These are phyloP conservation scores for Pharnaceum exiguum DNA, from an alignment of 148 eudicot genomes.

Conservation along the genomic window DNA sequence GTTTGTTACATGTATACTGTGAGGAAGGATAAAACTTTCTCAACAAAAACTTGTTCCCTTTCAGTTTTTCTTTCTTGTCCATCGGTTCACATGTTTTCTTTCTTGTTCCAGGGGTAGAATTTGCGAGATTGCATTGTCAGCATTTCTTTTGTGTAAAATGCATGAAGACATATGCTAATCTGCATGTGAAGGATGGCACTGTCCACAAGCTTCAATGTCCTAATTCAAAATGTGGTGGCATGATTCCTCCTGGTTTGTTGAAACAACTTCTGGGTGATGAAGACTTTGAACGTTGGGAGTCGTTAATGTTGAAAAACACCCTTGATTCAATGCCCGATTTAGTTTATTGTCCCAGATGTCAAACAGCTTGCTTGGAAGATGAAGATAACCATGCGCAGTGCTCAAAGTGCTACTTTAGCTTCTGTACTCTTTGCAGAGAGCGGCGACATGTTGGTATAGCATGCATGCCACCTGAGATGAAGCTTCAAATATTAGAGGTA, in stretches of 20 bases:
- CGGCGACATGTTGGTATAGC: constrained; percentile 69
- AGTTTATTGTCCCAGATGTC: constrained; percentile 94
- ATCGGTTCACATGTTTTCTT: constrained; percentile 5
- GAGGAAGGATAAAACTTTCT: too few relatives aligned
- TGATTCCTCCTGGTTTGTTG: constrained; percentile 84
- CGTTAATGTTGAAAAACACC: constrained; percentile 69
- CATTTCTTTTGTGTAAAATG: constrained; percentile 88
- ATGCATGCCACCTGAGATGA: constrained; percentile 88
- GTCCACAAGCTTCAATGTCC: constrained; percentile 71
- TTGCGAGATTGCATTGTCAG: constrained; percentile 74
- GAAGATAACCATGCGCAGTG: constrained; percentile 87
- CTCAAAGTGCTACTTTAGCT: constrained; percentile 84
- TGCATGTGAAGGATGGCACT: constrained; percentile 80
- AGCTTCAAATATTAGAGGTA: constrained; percentile 71
- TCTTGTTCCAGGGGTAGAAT: constrained; percentile 58
- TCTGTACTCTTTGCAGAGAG: constrained; percentile 85
- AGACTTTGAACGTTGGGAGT: constrained; percentile 83
- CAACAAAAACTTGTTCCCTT: neutral
- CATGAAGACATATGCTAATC: constrained; percentile 69
- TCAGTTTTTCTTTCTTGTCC: constrained; percentile 1
- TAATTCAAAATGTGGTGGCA: constrained; percentile 71
- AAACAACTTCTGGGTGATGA: constrained; percentile 64
- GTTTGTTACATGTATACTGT: too few relatives aligned
- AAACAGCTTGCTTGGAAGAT: constrained; percentile 83
- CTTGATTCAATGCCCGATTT: constrained; percentile 89